Percentiles rank a stretch among this genome's conserved stretches.
Conservation (phyloP, 495 filamentous ascomycete species). For the Aspergillus steynii region DNA sequence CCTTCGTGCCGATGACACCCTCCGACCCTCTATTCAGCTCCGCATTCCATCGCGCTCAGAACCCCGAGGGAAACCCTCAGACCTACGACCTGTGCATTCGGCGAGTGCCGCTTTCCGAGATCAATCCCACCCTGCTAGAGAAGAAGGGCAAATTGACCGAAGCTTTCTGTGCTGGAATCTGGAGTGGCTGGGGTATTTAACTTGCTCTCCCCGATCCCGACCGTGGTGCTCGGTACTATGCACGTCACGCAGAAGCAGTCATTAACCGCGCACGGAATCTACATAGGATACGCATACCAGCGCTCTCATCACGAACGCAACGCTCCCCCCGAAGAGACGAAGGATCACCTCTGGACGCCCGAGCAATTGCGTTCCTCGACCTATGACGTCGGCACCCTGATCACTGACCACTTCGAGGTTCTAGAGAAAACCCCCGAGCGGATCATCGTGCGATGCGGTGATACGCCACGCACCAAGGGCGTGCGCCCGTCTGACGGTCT, state of each 20-base stretch:
- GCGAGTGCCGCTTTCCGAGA: slow-evolving; percentile 59
- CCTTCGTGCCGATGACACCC: slow-evolving; percentile 49
- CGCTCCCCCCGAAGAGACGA: slow-evolving; percentile 61
- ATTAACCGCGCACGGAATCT: neutral
- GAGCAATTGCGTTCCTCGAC: slow-evolving; percentile 50
- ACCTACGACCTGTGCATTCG: slow-evolving; percentile 64
- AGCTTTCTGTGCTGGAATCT: slow-evolving; percentile 66
- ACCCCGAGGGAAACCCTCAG: slow-evolving; percentile 60
- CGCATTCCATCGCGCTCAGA: slow-evolving; percentile 54
- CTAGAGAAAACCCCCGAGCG: slow-evolving; percentile 61
- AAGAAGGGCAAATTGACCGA: slow-evolving; percentile 58
- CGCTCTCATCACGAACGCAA: slow-evolving; percentile 61
- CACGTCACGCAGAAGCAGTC: neutral
- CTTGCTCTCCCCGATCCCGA: neutral
- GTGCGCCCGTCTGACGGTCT: slow-evolving; percentile 66
- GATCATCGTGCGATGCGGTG: slow-evolving; percentile 67
- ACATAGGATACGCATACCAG: slow-evolving; percentile 62
- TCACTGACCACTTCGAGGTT: slow-evolving; percentile 79
- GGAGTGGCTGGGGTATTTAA: slow-evolving; percentile 62
- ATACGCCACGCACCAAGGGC: slow-evolving; percentile 57
- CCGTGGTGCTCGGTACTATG: neutral
- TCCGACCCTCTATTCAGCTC: slow-evolving; percentile 64
- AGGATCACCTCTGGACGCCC: slow-evolving; percentile 62
- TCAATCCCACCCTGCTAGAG: slow-evolving; percentile 64
- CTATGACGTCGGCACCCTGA: slow-evolving; percentile 63